Conservation (phyloP, 768 basidiomycete species). For the Russula dissimulans region DNA sequence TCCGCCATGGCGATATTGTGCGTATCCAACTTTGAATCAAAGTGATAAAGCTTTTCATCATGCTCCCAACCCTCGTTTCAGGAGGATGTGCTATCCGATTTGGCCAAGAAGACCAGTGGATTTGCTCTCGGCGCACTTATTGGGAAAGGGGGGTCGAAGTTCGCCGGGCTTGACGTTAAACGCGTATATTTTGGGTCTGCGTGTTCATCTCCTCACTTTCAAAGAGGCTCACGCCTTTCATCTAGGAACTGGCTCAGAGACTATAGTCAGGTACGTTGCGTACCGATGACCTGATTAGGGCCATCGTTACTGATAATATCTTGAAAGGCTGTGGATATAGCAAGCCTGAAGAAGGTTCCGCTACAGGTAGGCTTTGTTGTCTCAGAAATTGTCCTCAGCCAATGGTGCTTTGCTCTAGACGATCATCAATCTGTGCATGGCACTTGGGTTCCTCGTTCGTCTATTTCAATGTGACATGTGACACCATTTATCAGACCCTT, state of each 20-base stretch:
- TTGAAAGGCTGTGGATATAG: slow-evolving; percentile 71
- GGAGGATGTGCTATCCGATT: slow-evolving; percentile 61
- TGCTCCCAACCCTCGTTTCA: slow-evolving; percentile 28
- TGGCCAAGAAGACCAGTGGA: slow-evolving; percentile 48
- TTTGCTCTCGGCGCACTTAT: slow-evolving; percentile 52
- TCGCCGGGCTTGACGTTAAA: slow-evolving; percentile 73
- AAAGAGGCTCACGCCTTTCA: background rate
- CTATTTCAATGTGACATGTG: background rate
- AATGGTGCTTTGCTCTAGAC: slow-evolving; percentile 37
- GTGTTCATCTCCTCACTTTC: background rate
- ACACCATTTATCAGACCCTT: background rate
- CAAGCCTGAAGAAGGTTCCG: slow-evolving; percentile 62
- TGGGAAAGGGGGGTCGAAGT: slow-evolving; percentile 52
- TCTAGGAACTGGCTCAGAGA: slow-evolving; percentile 80
- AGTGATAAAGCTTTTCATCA: background rate
- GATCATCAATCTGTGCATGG: slow-evolving; percentile 84
- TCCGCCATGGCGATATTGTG: slow-evolving; percentile 84
- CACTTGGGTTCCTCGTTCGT: slow-evolving; percentile 76
- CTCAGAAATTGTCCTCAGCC: background rate
- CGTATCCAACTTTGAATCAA: slow-evolving; percentile 20
- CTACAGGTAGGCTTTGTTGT: slow-evolving; percentile 41
- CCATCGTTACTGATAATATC: background rate
- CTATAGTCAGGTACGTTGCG: slow-evolving; percentile 54
- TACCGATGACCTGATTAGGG: background rate
- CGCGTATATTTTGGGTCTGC: slow-evolving; percentile 72